Percentiles rank a stretch among this genome's conserved stretches.
These are phyloP conservation scores for Castanospermum australe DNA, from an alignment of 306 rosid genomes.

Conservation along the genomic window DNA sequence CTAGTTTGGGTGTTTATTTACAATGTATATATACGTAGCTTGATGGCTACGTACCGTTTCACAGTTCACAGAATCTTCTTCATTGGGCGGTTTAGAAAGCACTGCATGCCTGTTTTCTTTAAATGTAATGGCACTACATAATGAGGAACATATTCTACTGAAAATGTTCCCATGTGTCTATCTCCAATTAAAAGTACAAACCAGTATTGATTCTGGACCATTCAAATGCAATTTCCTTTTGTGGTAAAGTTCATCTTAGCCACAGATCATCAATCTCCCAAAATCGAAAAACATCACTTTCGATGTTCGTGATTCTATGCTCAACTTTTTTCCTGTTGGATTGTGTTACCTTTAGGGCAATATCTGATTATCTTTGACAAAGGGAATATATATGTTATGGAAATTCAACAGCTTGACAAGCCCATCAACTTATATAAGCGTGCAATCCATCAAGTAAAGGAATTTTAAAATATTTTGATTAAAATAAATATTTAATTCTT, in stretches of 20 bases:
- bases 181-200: neutral
- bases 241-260: neutral
- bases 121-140: neutral
- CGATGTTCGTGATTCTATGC: neutral
- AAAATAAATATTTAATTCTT: no score
- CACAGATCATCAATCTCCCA: neutral
- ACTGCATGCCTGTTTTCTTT: neutral
- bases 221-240: neutral
- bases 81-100: constrained; percentile 6
- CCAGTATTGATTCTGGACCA: neutral
- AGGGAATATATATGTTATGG: neutral
- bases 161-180: neutral
- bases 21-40: neutral
- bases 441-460: no score
- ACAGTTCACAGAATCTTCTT: neutral
- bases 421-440: no score
- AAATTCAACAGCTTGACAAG: neutral
- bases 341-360: no score
- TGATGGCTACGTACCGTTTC: neutral
- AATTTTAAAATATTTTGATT: no score
- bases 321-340: neutral
- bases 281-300: neutral
- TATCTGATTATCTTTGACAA: neutral
- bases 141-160: constrained; percentile 34
- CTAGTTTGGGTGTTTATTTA: neutral